Evolutionary conservation across 202 grass and related monocot species (phyloP), one percentile per base, ranked within the genome.

Genomic region (Thinopyrum obtusiflorum): DNA sequence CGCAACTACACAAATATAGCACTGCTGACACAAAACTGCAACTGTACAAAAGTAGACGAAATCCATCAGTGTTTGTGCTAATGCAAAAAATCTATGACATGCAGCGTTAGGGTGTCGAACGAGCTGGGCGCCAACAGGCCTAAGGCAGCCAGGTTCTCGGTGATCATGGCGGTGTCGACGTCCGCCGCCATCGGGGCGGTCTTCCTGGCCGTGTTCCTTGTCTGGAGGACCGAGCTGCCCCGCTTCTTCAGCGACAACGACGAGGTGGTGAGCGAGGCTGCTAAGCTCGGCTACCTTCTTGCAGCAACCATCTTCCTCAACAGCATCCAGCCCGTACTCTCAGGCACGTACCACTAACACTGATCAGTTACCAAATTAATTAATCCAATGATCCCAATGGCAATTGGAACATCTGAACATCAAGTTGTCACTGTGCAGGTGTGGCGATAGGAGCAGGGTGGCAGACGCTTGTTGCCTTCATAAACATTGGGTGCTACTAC

Each of bases 401-500:
- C 44, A 17, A 15, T 1, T 13, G 46, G 44, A 57, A 76, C 0
- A 76, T 33, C 20, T n/a, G 14, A 82, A 69, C 4, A 49, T 11
- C 5, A n/a, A 13, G 9, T 17, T 47, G 3, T 39, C 49, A 73
- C 11, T 84, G 60, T 86, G 70, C 81, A 97, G 97, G 97, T 17
- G 93, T 99, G 49, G 97, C 97, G 12, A 90, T 99, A 82, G 97
- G 93, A 32, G 93, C 97, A 63, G 97, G 97, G 35, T 97, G 97
- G 97, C 97, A 99, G 65, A 73, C 90, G 28, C 81, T 92, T 28
- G 92, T 99, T 15, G 93, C 97, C 3, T 89, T 92, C 63, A 83
- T 99, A 72, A 99, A 99, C 74, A 82, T 87, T 61, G 97, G 82
- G 63, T 94, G 93, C 32, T 99, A 99, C 80, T 99, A 99, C 88